A percentile compares a stretch with the other conserved stretches of the same genome.
These are phyloP conservation scores for Leccinum uliginosum DNA, from an alignment of 768 basidiomycete species.

Conservation along the genomic window DNA sequence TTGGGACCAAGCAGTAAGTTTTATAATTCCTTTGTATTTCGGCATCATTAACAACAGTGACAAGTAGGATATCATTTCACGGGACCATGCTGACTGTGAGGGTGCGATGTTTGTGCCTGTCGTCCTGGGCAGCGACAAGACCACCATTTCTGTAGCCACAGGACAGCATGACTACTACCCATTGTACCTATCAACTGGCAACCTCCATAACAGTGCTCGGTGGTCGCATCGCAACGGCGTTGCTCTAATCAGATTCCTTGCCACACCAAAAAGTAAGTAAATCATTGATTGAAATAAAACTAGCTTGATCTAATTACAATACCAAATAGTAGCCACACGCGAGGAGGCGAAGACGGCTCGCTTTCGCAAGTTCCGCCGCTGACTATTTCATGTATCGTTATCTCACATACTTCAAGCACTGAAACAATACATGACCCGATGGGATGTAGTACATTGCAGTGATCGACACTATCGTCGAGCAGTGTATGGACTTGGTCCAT, in stretches of 20 bases:
- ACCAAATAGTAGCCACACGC: background rate
- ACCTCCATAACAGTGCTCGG: background rate
- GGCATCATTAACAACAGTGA: background rate
- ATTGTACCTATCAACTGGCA: background rate
- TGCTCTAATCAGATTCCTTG: background rate
- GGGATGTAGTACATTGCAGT: background rate
- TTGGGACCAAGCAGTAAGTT: constrained; percentile 1
- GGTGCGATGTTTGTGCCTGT: background rate
- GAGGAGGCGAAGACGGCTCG: background rate
- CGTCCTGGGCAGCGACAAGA: background rate
- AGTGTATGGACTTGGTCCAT: background rate
- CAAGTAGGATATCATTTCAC: background rate
- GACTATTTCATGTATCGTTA: background rate
- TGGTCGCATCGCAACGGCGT: background rate
- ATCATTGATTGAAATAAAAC: background rate
- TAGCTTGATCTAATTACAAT: background rate
- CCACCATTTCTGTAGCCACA: background rate
- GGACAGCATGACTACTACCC: constrained; percentile 3
- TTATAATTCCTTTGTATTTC: background rate
- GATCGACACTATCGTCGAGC: background rate
- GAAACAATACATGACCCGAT: background rate
- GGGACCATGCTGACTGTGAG: background rate
- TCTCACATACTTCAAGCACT: background rate
- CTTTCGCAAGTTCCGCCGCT: background rate
- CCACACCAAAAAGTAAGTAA: constrained; percentile 5